Percentiles rank a stretch among this genome's conserved stretches.
Conservation (phyloP, 2,329 filamentous ascomycete species). For the Tolypocladium amazonense region DNA sequence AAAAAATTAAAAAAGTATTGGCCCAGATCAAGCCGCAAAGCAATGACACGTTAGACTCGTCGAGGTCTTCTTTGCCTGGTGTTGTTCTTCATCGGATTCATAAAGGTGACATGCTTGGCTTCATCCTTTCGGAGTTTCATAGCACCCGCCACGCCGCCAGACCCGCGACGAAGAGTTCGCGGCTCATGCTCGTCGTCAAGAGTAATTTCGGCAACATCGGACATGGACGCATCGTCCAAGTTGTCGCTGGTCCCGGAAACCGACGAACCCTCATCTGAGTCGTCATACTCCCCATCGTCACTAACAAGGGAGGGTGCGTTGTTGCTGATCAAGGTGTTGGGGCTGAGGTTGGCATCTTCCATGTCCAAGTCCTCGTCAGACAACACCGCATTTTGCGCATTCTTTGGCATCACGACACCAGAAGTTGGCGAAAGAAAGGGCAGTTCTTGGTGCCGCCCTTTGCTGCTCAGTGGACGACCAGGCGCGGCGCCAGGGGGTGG, state of each 20-base stretch:
- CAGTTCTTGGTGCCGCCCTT: slow-evolving; percentile 33
- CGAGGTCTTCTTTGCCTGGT: slow-evolving; percentile 19
- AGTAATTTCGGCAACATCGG: slow-evolving; percentile 51
- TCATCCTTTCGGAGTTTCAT: slow-evolving; percentile 45
- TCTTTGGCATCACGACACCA: slow-evolving; percentile 10
- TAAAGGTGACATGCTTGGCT: slow-evolving; percentile 44
- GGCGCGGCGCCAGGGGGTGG: slow-evolving; percentile 29
- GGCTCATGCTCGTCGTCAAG: slow-evolving; percentile 46
- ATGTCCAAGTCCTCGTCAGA: slow-evolving; percentile 41
- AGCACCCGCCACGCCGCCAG: slow-evolving; percentile 29
- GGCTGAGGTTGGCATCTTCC: slow-evolving; percentile 52
- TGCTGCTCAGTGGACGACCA: slow-evolving; percentile 45
- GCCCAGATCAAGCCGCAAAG: neutral
- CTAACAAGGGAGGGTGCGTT: slow-evolving; percentile 71
- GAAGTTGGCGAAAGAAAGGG: slow-evolving; percentile 25
- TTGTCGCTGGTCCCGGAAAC: slow-evolving; percentile 47
- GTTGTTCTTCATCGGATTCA: slow-evolving; percentile 36
- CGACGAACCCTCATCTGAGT: slow-evolving; percentile 54
- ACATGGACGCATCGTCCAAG: slow-evolving; percentile 47
- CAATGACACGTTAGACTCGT: slow-evolving; percentile 13
- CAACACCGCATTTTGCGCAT: slow-evolving; percentile 11
- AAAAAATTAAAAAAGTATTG: slow-evolving; percentile 13
- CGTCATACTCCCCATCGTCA: slow-evolving; percentile 70
- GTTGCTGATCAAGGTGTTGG: slow-evolving; percentile 60
- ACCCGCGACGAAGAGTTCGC: slow-evolving; percentile 32